Conservation (phyloP, 805 yeast species). For the Kockiozyma suomiensis region DNA sequence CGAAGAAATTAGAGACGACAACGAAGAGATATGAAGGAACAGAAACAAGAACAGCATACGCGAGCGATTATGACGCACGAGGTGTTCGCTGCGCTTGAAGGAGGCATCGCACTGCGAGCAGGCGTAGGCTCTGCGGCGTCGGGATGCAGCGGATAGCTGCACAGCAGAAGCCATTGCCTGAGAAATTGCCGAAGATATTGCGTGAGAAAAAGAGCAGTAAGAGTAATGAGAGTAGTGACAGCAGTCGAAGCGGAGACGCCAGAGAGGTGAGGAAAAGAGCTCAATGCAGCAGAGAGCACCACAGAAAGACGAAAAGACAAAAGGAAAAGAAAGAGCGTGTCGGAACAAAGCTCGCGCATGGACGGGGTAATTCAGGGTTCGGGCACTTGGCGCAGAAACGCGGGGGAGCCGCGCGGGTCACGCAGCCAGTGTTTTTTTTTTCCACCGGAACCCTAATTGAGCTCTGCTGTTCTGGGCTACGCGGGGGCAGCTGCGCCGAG, state of each 20-base stretch:
- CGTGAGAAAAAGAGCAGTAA: not conserved
- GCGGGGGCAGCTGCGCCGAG: no score
- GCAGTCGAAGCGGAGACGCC: no score
- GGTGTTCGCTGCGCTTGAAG: conserved; percentile 46
- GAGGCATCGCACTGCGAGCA: conserved; percentile 15
- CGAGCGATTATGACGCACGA: conserved; percentile 63
- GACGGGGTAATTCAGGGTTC: not conserved
- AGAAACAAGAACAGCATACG: conserved; percentile 40
- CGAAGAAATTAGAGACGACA: not conserved
- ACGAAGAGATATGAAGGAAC: not conserved
- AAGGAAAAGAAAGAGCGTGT: not conserved
- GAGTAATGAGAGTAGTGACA: not conserved
- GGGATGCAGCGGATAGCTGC: not conserved
- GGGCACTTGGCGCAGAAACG: conserved; percentile 8
- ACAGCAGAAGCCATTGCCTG: not conserved
- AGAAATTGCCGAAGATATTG: no score
- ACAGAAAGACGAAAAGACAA: not conserved
- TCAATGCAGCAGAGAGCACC: no score
- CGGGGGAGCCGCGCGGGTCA: conserved; percentile 19
- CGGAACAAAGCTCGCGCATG: not conserved
- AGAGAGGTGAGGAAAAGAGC: no score
- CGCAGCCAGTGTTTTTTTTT: no score
- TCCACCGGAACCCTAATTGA: not conserved
- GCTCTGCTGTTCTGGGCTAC: no score
- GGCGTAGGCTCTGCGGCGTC: not conserved